These are phyloP conservation scores for Oemleria cerasiformis DNA, from an alignment of 306 rosid genomes.

Conservation along the genomic window DNA sequence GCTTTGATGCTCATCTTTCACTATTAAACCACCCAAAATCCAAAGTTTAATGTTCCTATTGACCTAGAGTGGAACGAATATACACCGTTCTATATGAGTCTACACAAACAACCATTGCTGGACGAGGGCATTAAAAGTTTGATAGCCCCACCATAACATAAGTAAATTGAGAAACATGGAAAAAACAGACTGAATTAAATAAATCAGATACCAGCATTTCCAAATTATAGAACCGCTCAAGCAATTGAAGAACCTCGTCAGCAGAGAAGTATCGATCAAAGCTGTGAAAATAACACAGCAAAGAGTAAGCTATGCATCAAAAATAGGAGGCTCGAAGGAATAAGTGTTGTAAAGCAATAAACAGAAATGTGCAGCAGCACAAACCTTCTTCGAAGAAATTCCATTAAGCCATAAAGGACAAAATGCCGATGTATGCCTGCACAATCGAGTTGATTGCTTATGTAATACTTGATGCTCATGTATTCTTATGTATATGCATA, in stretches of 20 bases:
- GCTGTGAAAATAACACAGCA: conserved; percentile 40
- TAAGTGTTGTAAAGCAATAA: conserved; percentile 6
- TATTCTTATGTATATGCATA: background rate
- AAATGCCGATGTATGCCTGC: conserved; percentile 95
- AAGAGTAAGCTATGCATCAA: conserved; percentile 15
- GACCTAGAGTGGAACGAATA: background rate
- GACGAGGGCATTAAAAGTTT: background rate
- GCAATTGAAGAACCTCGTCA: conserved; percentile 86
- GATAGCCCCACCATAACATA: background rate
- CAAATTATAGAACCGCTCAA: conserved; percentile 92
- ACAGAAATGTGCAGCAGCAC: conserved; percentile 24
- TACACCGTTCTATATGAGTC: background rate
- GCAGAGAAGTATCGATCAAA: conserved; percentile 79
- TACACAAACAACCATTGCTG: background rate
- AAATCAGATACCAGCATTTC: conserved; percentile 75
- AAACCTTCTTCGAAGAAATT: conserved; percentile 78
- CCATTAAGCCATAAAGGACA: conserved; percentile 91
- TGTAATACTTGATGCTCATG: background rate
- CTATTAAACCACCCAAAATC: too few species aligned
- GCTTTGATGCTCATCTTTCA: too few species aligned
- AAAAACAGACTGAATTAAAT: background rate
- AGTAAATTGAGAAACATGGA: background rate
- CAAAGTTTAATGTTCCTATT: background rate
- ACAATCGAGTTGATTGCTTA: conserved; percentile 18
- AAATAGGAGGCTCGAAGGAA: conserved; percentile 10